Evolutionary conservation across 2,329 filamentous ascomycete species (phyloP), one percentile per base, ranked within the genome.

Genomic region (Colletotrichum camelliae): DNA sequence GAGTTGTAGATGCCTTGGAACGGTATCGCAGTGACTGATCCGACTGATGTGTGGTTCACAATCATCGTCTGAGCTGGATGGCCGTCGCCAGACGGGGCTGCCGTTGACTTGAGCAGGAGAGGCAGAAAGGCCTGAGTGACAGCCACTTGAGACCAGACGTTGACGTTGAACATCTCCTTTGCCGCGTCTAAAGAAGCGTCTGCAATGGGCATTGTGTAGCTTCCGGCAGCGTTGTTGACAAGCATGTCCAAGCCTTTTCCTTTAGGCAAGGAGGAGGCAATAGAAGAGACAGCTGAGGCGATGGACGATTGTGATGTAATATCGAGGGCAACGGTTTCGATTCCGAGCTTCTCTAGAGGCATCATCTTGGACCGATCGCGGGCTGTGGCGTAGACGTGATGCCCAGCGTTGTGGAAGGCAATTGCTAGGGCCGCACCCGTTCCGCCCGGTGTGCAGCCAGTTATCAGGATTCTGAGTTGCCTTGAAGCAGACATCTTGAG

Each of bases 301-400:
- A 86, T 80, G 15, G 81, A 83, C 5, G 79, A 75, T 2, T 67
- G 67, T 12, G 77, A 79, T 4, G 81, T 81, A 4, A 86, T 83
- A 55, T 86, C 84, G 2, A 86, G 78, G 2, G 77, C 48, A 13
- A 86, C 75, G 1, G 72, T 72, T 7, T 37, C 12, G 9, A 79
- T 74, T 8, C 80, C 79, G 7, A 83, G 70, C 16, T 74, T 79
- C 18, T 79, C 75, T n/a, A 80, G 74, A 3, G 78, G 75, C 4
- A 76, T 68, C 15, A 83, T 77, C 52, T 83, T 81, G 61, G 79
- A 77, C 8, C 79, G 75, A 37, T 79, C 77, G 4, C 83, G 79
- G 4, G 81, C 81, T 3, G 84, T 84, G 8, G 83, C 83, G 65
- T 84, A 82, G 58, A 85, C 83, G 37, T 80, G 80, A 43, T 81